Base-by-base conservation (phyloP, 2,329 filamentous ascomycete species). In the Cryphonectria nitschkei region DNA sequence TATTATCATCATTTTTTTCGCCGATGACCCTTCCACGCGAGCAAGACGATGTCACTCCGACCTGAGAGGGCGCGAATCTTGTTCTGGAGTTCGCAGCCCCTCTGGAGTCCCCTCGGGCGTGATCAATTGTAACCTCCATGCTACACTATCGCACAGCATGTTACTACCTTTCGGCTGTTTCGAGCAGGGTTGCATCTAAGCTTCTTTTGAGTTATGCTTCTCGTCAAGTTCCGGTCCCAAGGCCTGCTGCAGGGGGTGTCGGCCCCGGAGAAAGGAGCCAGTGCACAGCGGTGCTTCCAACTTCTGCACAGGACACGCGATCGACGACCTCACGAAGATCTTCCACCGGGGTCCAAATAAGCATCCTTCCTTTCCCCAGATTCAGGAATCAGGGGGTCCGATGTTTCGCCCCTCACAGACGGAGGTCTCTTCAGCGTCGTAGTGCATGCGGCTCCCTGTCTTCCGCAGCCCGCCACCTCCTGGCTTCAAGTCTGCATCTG, bases 401-500 rank as follows among this genome's bases (percentile, higher is more conserved):
- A 58, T 29, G 54, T 58, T 58, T 58, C 54, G 54, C 54, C 29
- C 54, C 14, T 8, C 14, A 19, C 14, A 13, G 26, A 26, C 32
- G 13, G 16, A 39, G 34, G 58, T 19, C 7, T 7, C 34, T n/a
- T 14, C 16, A 58, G 58, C 32, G 58, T 26, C 58, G 58, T 61
- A 61, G 58, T 58, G 54, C 54, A 34, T 29, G 26, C 26, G 54
- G 54, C 29, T 32, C 29, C 54, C 29, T 19, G 54, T 58, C 54
- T 32, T 58, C 54, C 26, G 54, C 56, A 41, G 60, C 60, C 9
- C 60, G 37, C 37, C 60, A 37, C 60, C 60, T 39, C 32, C 64
- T 39, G 14, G 65, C 52, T 58, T 58, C 26, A 58, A 32, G 46
- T 32, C 26, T 58, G 54, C 54, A 29, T 58, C 65, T 67, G 65